Evolutionary conservation across 306 rosid genomes (phyloP).

Genomic region (Cyclanthera cordifolia): DNA sequence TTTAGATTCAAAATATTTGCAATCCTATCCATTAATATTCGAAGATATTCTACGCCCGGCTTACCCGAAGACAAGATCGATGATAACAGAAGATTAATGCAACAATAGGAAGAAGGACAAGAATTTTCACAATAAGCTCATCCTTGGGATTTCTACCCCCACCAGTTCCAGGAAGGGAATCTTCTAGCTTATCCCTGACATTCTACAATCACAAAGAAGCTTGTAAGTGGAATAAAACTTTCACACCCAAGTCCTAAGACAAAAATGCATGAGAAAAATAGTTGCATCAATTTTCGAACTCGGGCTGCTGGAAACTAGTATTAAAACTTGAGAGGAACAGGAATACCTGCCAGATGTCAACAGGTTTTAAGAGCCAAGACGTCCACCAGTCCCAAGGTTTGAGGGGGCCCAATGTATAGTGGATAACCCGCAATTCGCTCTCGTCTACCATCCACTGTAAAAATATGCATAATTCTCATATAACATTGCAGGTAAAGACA

Average conservation of each 20-base stretch:
- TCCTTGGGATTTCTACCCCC: conserved; percentile 79
- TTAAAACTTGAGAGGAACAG: conserved; percentile 11
- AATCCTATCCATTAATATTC: background rate
- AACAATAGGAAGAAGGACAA: conserved; percentile 57
- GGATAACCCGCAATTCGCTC: conserved; percentile 78
- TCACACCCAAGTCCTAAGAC: background rate
- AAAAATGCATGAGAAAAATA: background rate
- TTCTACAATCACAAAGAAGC: conserved; percentile 34
- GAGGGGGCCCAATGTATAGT: conserved; percentile 94
- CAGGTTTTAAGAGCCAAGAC: conserved; percentile 97
- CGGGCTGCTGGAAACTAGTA: background rate
- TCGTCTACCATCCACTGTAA: conserved; percentile 97
- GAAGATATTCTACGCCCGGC: conserved; percentile 17
- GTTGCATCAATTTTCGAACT: background rate
- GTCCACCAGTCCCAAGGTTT: conserved; percentile 99
- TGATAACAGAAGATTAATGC: conserved; percentile 53
- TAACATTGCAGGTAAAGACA: background rate
- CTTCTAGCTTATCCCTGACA: conserved; percentile 62
- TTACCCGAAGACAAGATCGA: conserved; percentile 52
- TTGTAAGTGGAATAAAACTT: background rate
- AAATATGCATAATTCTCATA: background rate
- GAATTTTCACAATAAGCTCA: conserved; percentile 62
- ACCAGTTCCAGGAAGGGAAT: conserved; percentile 82
- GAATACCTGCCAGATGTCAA: conserved; percentile 97
- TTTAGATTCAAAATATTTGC: conserved; percentile 11